phyloP scores from a whole-genome alignment of 169 alveolate species.

The Cryptosporidium sp. region DNA sequence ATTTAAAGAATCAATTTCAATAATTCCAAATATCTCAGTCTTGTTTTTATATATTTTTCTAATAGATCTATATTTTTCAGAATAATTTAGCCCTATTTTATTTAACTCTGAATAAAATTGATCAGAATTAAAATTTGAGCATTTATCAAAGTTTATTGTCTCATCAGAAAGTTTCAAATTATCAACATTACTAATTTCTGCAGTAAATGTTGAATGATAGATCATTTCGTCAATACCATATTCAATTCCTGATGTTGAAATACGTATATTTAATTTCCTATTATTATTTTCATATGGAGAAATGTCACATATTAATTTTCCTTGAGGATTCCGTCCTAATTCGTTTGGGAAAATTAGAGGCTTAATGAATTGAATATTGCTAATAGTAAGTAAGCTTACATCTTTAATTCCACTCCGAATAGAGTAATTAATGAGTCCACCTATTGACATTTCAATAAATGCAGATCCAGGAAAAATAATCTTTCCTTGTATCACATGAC shows the following conservation, averaged over 20 bases:
- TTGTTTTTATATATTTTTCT: conserved; percentile 23
- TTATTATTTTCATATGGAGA: background rate
- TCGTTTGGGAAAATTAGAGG: conserved; percentile 53
- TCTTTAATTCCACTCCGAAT: conserved; percentile 33
- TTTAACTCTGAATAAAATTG: conserved; percentile 17
- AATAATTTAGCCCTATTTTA: conserved; percentile 32
- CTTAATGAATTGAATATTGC: background rate
- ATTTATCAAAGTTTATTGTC: background rate
- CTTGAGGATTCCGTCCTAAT: conserved; percentile 1
- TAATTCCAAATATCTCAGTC: conserved; percentile 19
- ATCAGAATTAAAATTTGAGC: background rate
- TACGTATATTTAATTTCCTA: background rate
- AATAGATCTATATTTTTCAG: conserved; percentile 12
- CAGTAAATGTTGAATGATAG: conserved; percentile 20
- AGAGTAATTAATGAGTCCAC: conserved; percentile 33
- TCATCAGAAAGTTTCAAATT: background rate
- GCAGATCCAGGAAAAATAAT: conserved; percentile 52
- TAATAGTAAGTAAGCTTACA: background rate
- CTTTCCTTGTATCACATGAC: conserved; percentile 42
- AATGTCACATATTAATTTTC: conserved; percentile 37
- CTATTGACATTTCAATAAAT: conserved; percentile 60
- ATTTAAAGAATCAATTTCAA: conserved; percentile 6
- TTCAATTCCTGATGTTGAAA: conserved; percentile 18
- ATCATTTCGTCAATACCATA: background rate
- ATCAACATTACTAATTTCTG: background rate